Evolutionary conservation across 1,284 basidiomycete species (phyloP), one percentile per base, ranked within the genome.

Genomic region (Macrocystidia cucumis): DNA sequence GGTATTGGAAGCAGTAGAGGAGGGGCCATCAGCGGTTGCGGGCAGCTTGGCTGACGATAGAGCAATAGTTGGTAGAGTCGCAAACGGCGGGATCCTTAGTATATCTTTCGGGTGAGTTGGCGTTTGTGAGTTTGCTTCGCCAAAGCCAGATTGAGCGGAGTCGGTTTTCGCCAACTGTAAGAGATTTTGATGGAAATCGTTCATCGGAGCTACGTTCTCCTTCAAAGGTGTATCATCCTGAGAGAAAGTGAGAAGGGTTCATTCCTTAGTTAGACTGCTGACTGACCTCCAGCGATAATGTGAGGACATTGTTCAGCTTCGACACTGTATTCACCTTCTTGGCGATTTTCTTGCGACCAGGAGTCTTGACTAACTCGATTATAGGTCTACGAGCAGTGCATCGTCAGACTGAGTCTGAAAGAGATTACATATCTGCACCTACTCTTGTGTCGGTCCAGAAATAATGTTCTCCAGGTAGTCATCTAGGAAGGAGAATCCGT

Each of bases 361-460:
- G 85, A 2, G 86, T 89, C 59, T 89, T 89, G 5, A 88, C 72
- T n/a, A 89, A 67, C 37, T 88, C 83, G 36, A 85, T 78, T 9
- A 88, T 67, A 9, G 74, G 69, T 37, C 84, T 88, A 30, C 17
- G 5, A 30, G 11, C 29, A 44, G 4, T 6, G 37, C 1, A 17
- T 21, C 3, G 5, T 5, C 39, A 31, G 44, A 34, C 32, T 37
- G 41, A 24, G 6, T 9, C 17, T n/a, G 18, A 1, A 30, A 6
- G 17, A 27, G 21, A 31, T 17, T 24, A 37, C 16, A 28, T 23
- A 43, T 39, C n/a, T 34, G 35, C 31, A 40, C 69, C 31, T 45
- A 84, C 85, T 76, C 80, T 57, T 75, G 69, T 48, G 67, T 76
- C 18, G 71, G 67, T 24, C 76, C 75, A 3, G 68, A 63, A 24